Evolutionary conservation across 495 filamentous ascomycete genomes (phyloP), one percentile per base, ranked within the genome.

Genomic region (Pseudotulostoma volvatum): DNA sequence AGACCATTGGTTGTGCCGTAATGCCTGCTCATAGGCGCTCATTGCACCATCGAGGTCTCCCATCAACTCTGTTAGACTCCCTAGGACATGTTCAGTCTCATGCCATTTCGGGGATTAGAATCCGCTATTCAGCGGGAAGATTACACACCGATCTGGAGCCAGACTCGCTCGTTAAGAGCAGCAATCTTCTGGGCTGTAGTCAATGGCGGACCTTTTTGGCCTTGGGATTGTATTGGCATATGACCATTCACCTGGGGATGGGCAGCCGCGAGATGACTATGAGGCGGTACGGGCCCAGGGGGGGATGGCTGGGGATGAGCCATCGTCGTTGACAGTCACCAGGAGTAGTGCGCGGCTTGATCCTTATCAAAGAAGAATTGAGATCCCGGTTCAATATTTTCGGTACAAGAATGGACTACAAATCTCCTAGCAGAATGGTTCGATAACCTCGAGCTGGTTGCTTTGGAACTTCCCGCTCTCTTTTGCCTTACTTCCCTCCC

Each of bases 31-130:
- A 52, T 95, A 97, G 16, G 86, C 80, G 40, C 67, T 61, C 64
- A 84, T 80, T 34, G 86, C 88, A 46, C 86, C 80, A 40, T 96
- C 90, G 13, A 85, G 61, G 46, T 93, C 82, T 17, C 81, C 81
- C 67, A 94, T 76, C 47, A 86, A 54, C 61, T 97, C 90, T n/a
- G 81, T 78, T 42, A 88, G 63, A 50, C 70, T 76, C 7, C 88
- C 88, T 94, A 51, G 23, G 21, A 34, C 23, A 11, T n/a, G n/a
- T n/a, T n/a, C n/a, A n/a, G n/a, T n/a, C n/a, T n/a, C n/a, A n/a
- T n/a, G n/a, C n/a, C 23, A 38, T n/a, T 31, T 20, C 35, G 55
- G 41, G 49, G 36, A n/a, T n/a, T n/a, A n/a, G n/a, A n/a, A n/a
- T n/a, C n/a, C 25, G 37, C 42, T 13, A 15, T 9, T 31, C 14